These are phyloP conservation scores for Tuber aestivum DNA, from an alignment of 495 filamentous ascomycete species.

Conservation along the genomic window DNA sequence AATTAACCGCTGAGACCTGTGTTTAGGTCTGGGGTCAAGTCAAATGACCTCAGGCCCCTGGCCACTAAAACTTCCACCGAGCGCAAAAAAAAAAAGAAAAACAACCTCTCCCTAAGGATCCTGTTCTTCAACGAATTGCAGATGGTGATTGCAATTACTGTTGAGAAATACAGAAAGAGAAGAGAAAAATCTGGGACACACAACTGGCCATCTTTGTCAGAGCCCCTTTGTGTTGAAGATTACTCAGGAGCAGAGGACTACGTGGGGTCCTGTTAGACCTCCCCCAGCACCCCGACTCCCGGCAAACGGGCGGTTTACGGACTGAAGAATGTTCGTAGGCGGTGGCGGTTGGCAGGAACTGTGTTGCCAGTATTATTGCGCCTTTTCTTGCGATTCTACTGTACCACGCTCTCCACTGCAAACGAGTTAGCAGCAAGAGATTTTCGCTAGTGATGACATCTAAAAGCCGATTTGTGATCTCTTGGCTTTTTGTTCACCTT, in stretches of 20 bases:
- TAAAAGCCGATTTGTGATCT: background rate
- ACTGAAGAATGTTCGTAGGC: background rate
- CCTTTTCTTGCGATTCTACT: background rate
- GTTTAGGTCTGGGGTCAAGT: background rate
- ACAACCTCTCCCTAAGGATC: background rate
- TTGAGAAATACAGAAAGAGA: background rate
- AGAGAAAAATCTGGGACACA: background rate
- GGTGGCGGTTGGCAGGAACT: background rate
- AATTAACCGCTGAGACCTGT: background rate
- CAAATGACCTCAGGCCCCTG: background rate
- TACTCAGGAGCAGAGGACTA: background rate
- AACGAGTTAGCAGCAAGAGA: background rate
- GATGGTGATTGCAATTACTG: background rate
- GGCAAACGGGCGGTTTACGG: background rate
- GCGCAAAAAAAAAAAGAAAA: background rate
- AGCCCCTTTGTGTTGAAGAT: background rate
- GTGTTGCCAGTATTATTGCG: background rate
- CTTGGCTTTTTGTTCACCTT: background rate
- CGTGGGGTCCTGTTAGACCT: background rate
- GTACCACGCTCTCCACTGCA: background rate
- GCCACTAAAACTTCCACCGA: background rate
- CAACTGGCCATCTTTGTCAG: background rate
- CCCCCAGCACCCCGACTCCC: background rate
- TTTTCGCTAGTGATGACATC: background rate
- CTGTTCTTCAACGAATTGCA: background rate